Evolutionary conservation across 73 alveolate species (phyloP).

Genomic region (Tetrahymena thermophila): DNA sequence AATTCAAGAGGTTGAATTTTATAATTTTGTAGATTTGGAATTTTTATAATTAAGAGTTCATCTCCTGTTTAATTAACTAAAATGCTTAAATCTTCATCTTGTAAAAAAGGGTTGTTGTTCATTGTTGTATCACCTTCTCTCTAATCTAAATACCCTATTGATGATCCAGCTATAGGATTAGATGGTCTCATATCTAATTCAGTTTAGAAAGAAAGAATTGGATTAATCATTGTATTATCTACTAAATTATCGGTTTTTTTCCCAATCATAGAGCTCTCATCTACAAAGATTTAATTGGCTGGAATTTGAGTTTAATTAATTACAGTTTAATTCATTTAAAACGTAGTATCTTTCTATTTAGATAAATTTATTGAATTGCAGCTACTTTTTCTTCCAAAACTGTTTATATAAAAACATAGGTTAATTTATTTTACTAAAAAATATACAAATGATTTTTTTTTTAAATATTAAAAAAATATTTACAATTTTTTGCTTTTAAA

Average conservation of each 20-base stretch:
- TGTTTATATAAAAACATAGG: too few relatives aligned
- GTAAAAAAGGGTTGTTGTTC: background rate
- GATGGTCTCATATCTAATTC: background rate
- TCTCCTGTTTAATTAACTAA: background rate
- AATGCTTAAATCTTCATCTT: background rate
- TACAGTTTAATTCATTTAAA: background rate
- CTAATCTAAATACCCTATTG: background rate
- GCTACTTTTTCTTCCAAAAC: background rate
- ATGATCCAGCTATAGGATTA: background rate
- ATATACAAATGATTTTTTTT: background rate
- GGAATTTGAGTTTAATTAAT: background rate
- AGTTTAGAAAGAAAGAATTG: background rate
- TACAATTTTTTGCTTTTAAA: background rate
- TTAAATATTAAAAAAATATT: too few relatives aligned
- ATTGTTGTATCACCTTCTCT: background rate
- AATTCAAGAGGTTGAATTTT: background rate
- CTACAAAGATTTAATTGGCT: background rate
- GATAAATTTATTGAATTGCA: background rate
- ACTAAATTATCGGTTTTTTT: background rate
- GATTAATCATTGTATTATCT: background rate
- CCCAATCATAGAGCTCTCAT: background rate
- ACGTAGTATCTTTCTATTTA: background rate
- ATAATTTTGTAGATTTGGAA: background rate
- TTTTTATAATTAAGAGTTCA: background rate
- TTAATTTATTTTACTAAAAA: too few relatives aligned